phyloP scores from a whole-genome alignment of 495 filamentous ascomycete genomes.

The Haplographium delicatum region DNA sequence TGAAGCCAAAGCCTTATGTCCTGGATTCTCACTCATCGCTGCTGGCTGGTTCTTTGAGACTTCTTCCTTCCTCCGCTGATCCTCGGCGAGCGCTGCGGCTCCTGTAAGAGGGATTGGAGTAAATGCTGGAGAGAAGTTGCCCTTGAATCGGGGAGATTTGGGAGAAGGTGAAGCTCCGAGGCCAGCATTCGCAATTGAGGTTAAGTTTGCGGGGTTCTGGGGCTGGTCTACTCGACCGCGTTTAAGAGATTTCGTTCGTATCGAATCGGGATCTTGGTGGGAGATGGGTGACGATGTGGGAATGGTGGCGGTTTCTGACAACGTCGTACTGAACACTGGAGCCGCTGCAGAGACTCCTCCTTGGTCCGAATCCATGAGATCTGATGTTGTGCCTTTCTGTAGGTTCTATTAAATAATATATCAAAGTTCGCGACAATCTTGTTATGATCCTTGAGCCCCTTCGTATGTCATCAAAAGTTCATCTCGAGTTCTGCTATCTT shows the following conservation, averaged over 20 bases:
- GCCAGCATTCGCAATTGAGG: slow-evolving; percentile 30
- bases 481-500: slow-evolving; percentile 9
- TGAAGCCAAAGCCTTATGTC: slow-evolving; percentile 44
- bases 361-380: slow-evolving; percentile 25
- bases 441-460: slow-evolving; percentile 12
- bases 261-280: slow-evolving; percentile 7
- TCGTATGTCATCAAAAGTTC: slow-evolving; percentile 9
- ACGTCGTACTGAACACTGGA: slow-evolving; percentile 9
- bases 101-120: slow-evolving; percentile 44
- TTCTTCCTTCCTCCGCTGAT: slow-evolving; percentile 46
- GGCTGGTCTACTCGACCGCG: slow-evolving; percentile 43
- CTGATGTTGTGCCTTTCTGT: not conserved
- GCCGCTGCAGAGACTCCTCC: slow-evolving; percentile 13
- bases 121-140: slow-evolving; percentile 40
- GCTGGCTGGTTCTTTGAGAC: slow-evolving; percentile 32
- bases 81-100: slow-evolving; percentile 51
- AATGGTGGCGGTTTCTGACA: slow-evolving; percentile 12
- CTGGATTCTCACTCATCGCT: slow-evolving; percentile 46
- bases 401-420: not conserved
- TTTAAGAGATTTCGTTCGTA: slow-evolving; percentile 40
- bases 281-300: not conserved
- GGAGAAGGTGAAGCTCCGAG: slow-evolving; percentile 39
- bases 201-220: slow-evolving; percentile 31
- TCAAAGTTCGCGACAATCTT: not conserved
- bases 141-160: slow-evolving; percentile 45